A percentile compares a stretch with the other conserved stretches of the same genome.
phyloP scores from a whole-genome alignment of 345 rosid species.

The Eucalyptus paniculata region DNA sequence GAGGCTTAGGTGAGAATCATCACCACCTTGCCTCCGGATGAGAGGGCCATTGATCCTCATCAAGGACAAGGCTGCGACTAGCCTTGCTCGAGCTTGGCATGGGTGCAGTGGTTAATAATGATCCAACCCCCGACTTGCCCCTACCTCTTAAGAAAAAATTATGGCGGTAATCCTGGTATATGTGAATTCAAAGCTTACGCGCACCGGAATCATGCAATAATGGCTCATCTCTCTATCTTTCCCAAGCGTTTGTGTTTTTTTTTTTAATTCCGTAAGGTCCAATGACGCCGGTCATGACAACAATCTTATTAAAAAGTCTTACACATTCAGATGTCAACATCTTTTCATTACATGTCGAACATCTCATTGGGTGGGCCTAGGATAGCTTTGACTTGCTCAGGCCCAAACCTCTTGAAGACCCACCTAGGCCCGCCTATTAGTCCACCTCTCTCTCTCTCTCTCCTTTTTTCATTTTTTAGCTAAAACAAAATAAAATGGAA shows the following conservation, averaged over 20 bases:
- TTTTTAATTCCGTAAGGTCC: background rate
- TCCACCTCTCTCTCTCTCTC: background rate
- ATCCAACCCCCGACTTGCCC: background rate
- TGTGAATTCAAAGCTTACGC: background rate
- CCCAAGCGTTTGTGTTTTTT: background rate
- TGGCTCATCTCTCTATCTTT: background rate
- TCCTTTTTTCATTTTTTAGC: background rate
- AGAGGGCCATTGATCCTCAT: background rate
- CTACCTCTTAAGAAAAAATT: background rate
- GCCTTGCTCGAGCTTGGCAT: background rate
- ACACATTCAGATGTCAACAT: background rate
- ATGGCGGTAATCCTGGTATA: background rate
- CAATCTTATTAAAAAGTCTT: background rate
- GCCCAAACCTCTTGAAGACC: background rate
- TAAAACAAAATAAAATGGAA: background rate
- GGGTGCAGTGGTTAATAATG: background rate
- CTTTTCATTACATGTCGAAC: background rate
- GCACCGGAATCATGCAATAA: background rate
- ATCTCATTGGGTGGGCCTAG: background rate
- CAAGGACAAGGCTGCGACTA: too few relatives aligned
- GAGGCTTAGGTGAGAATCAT: background rate
- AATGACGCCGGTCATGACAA: background rate
- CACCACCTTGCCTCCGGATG: background rate
- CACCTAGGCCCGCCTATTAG: background rate
- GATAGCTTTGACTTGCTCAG: background rate